These are phyloP conservation scores for Peronospora tabacina DNA, from an alignment of 352 stramenopile genomes.

Conservation along the genomic window DNA sequence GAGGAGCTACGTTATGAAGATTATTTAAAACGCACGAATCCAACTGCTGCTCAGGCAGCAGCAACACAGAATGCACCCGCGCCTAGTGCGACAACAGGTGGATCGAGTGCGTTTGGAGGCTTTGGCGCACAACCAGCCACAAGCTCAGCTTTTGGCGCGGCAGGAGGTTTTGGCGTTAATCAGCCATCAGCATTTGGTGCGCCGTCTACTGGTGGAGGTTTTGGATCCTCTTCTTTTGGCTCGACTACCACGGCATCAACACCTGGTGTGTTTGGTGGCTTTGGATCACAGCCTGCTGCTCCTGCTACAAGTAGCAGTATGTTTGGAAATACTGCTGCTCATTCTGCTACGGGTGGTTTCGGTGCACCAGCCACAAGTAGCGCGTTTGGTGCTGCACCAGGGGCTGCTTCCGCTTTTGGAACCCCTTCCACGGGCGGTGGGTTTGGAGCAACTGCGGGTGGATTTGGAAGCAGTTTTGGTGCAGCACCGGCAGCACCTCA, in stretches of 20 bases:
- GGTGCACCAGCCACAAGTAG: slow-evolving; percentile 34
- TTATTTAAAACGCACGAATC: slow-evolving; percentile 69
- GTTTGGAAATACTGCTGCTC: slow-evolving; percentile 32
- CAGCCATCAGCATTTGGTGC: slow-evolving; percentile 35
- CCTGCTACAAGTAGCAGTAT: slow-evolving; percentile 24
- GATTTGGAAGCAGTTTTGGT: slow-evolving; percentile 53
- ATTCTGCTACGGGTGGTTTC: slow-evolving; percentile 23
- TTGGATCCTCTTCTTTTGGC: slow-evolving; percentile 34
- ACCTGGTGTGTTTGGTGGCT: slow-evolving; percentile 38
- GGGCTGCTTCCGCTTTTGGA: slow-evolving; percentile 34
- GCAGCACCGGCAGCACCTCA: slow-evolving; percentile 27
- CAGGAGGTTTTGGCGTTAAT: slow-evolving; percentile 28
- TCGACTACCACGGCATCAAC: slow-evolving; percentile 17
- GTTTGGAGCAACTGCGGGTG: slow-evolving; percentile 36
- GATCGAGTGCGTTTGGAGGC: slow-evolving; percentile 38
- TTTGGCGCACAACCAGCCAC: slow-evolving; percentile 26
- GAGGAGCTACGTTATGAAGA: slow-evolving; percentile 77
- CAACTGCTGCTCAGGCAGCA: slow-evolving; percentile 35
- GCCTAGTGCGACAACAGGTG: slow-evolving; percentile 26
- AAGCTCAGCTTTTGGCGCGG: slow-evolving; percentile 38
- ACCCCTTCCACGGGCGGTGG: slow-evolving; percentile 22
- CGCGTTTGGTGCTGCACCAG: slow-evolving; percentile 36
- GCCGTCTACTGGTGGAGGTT: slow-evolving; percentile 28
- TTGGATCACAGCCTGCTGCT: slow-evolving; percentile 38
- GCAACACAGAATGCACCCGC: slow-evolving; percentile 40